Percentiles rank a stretch among this genome's conserved stretches.
Conservation (phyloP, 768 basidiomycete species). For the Lentinula detonsa region DNA sequence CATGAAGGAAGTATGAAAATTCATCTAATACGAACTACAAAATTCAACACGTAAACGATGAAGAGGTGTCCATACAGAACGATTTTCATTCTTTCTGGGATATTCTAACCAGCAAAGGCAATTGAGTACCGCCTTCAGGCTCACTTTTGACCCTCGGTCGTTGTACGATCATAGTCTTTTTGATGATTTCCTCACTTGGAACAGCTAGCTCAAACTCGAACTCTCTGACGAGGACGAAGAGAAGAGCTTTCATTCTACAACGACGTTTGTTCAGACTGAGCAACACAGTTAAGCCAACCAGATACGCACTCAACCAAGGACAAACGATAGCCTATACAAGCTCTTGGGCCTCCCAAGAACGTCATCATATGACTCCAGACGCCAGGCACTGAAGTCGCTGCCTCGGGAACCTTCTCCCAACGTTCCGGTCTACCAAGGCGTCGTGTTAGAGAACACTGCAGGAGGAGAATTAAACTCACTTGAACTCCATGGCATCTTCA, state of each 20-base stretch:
- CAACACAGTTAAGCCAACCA: not conserved
- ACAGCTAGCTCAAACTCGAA: slow-evolving; percentile 32
- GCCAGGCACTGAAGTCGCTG: slow-evolving; percentile 42
- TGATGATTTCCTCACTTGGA: slow-evolving; percentile 18
- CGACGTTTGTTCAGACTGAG: not conserved
- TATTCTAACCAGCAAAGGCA: slow-evolving; percentile 14
- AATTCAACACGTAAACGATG: not conserved
- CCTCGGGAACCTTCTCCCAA: slow-evolving; percentile 46
- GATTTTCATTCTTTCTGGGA: not conserved
- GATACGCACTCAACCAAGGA: slow-evolving; percentile 35
- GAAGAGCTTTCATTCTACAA: slow-evolving; percentile 23
- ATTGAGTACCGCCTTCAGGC: slow-evolving; percentile 15
- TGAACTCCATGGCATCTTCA: slow-evolving; percentile 54
- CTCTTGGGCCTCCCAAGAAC: slow-evolving; percentile 40
- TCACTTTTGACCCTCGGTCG: slow-evolving; percentile 21
- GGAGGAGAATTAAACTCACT: slow-evolving; percentile 23
- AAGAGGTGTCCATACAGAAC: not conserved
- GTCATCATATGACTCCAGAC: slow-evolving; percentile 42
- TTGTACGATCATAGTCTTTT: slow-evolving; percentile 16
- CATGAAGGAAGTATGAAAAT: not conserved
- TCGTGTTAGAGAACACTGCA: slow-evolving; percentile 26
- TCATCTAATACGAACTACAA: not conserved
- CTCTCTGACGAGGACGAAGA: slow-evolving; percentile 27
- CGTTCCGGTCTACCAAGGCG: slow-evolving; percentile 56
- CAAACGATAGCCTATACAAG: slow-evolving; percentile 43